phyloP scores from a whole-genome alignment of 192 early-diverging fungal genomes.

The Dispira parvispora region DNA sequence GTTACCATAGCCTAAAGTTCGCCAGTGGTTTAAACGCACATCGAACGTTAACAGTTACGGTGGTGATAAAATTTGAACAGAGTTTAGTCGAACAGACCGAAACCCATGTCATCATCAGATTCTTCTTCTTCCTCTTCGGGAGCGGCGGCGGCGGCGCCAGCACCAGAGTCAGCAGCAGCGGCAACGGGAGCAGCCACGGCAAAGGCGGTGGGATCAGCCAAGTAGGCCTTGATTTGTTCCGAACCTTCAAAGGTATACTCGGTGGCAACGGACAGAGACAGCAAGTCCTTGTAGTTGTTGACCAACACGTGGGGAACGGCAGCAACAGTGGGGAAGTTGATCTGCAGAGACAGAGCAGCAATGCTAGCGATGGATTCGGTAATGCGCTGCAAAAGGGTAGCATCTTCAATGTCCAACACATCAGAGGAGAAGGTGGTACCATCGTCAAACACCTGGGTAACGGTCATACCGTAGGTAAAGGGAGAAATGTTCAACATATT shows the following conservation, averaged over 20 bases:
- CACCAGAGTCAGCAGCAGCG: constrained; percentile 35
- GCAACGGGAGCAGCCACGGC: constrained; percentile 66
- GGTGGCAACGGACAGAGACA: constrained; percentile 76
- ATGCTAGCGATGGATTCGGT: constrained; percentile 52
- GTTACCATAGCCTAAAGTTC: no score
- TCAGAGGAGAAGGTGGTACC: constrained; percentile 74
- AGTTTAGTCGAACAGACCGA: constrained; percentile 75
- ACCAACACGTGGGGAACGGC: constrained; percentile 90
- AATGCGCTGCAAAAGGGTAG: constrained; percentile 44
- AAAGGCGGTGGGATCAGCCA: constrained; percentile 81
- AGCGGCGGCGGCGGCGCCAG: constrained; percentile 35
- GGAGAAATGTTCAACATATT: constrained; percentile 99
- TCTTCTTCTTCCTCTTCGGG: constrained; percentile 54
- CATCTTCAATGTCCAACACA: constrained; percentile 82
- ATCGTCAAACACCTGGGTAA: constrained; percentile 83
- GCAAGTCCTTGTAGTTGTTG: constrained; percentile 96
- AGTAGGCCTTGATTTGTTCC: constrained; percentile 89
- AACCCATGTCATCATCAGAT: constrained; percentile 81
- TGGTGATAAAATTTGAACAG: neutral
- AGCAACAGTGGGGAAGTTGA: constrained; percentile 60
- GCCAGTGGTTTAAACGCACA: no score
- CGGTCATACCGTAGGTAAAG: constrained; percentile 97
- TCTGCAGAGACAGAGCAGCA: constrained; percentile 67
- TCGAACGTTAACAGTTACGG: no score
- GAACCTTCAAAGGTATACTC: constrained; percentile 81